These are phyloP conservation scores for Phytophthora aleatoria DNA, from an alignment of 352 stramenopile genomes.

Conservation along the genomic window DNA sequence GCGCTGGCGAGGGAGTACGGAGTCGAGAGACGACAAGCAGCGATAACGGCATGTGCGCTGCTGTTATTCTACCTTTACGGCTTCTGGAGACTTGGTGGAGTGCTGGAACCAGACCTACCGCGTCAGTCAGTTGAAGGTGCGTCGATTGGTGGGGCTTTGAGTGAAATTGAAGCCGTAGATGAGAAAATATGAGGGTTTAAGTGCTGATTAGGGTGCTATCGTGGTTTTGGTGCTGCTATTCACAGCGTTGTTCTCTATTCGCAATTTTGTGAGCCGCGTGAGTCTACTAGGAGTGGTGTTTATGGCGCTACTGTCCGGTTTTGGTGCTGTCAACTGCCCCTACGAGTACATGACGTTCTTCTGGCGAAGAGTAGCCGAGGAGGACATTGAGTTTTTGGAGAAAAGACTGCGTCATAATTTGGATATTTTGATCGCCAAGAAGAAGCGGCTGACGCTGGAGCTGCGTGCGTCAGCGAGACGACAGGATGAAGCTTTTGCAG, in stretches of 20 bases:
- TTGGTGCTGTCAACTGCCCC: slow-evolving; percentile 83
- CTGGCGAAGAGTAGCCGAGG: slow-evolving; percentile 73
- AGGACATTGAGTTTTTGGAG: slow-evolving; percentile 85
- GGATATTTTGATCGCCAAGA: slow-evolving; percentile 84
- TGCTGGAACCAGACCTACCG: slow-evolving; percentile 52
- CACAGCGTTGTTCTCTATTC: slow-evolving; percentile 74
- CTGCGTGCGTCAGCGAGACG: slow-evolving; percentile 38
- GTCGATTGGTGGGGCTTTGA: slow-evolving; percentile 1
- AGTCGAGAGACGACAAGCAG: slow-evolving; percentile 31
- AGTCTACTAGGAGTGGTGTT: slow-evolving; percentile 82
- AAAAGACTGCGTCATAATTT: slow-evolving; percentile 82
- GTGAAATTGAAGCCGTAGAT: slow-evolving; percentile 12
- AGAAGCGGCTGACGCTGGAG: slow-evolving; percentile 73
- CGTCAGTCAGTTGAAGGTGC: slow-evolving; percentile 55
- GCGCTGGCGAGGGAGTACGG: slow-evolving; percentile 72
- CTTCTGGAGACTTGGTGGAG: slow-evolving; percentile 73
- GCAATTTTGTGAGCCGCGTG: slow-evolving; percentile 82
- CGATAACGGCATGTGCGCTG: slow-evolving; percentile 23
- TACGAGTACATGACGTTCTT: slow-evolving; percentile 90
- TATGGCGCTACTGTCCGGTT: slow-evolving; percentile 83
- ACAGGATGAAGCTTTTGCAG: slow-evolving; percentile 25
- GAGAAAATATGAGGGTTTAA: slow-evolving; percentile 3
- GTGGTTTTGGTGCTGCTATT: slow-evolving; percentile 6
- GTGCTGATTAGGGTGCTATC: neutral
- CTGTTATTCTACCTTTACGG: slow-evolving; percentile 69